These are phyloP conservation scores for Stramenopiles sp. DNA, from an alignment of 352 stramenopile genomes.

Conservation along the genomic window DNA sequence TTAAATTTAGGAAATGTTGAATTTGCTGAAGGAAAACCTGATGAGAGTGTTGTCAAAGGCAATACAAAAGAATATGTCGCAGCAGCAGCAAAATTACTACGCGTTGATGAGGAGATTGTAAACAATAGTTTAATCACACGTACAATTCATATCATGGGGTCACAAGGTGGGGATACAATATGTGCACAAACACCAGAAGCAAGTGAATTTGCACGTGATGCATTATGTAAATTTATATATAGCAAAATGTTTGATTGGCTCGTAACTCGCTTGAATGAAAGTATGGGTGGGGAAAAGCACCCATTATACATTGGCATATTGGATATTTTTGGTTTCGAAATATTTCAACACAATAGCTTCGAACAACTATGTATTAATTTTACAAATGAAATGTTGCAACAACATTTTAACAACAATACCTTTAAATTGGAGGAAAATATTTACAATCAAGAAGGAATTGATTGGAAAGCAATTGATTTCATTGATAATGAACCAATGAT, in stretches of 20 bases:
- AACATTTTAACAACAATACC: slow-evolving; percentile 79
- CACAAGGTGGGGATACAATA: neutral
- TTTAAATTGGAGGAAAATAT: slow-evolving; percentile 91
- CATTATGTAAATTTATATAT: slow-evolving; percentile 76
- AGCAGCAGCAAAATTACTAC: slow-evolving; percentile 21
- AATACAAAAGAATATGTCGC: neutral
- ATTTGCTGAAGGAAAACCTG: neutral
- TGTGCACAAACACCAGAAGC: slow-evolving; percentile 16
- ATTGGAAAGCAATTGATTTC: slow-evolving; percentile 67
- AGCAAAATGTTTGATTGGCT: slow-evolving; percentile 91
- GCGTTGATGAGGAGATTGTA: slow-evolving; percentile 38
- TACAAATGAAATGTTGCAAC: slow-evolving; percentile 82
- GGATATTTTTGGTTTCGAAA: slow-evolving; percentile 94
- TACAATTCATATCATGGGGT: neutral
- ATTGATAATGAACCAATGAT: slow-evolving; percentile 71
- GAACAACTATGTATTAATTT: slow-evolving; percentile 91
- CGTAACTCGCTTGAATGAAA: slow-evolving; percentile 67
- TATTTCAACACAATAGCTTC: slow-evolving; percentile 71
- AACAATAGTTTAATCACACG: slow-evolving; percentile 48
- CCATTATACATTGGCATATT: slow-evolving; percentile 71
- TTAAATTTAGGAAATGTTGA: slow-evolving; percentile 7
- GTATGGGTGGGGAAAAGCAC: slow-evolving; percentile 14
- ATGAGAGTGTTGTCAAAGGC: neutral
- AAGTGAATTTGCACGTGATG: slow-evolving; percentile 54
- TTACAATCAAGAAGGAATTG: slow-evolving; percentile 85